Base-by-base conservation (phyloP, 2,329 filamentous ascomycete species). In the Fusarium coffeatum region DNA sequence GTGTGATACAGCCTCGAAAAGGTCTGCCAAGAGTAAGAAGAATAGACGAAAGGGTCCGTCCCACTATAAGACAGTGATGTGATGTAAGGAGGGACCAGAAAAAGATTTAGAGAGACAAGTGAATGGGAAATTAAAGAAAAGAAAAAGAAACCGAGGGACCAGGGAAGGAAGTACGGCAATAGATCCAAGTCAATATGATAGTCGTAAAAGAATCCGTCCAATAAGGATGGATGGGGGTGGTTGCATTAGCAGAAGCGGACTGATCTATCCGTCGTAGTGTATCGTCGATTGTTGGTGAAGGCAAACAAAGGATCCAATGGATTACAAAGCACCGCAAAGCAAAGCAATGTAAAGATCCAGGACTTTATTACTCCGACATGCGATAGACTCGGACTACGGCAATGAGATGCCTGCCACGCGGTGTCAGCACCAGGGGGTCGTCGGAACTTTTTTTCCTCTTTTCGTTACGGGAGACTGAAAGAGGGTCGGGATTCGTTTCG, bases 301-400 rank as follows among this genome's bases (percentile, higher is more conserved):
- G 22, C 42, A 27, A 49, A 59, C 37, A 55, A 59, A 57, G 34
- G 53, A 56, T 27, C 67, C 49, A 59, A 59, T 30, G 28, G 68
- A 72, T 72, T 72, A 72, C 69, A 72, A 72, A 72, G 69, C 69
- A 66, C 43, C 20, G 32, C 15, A 62, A 34, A 55, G 51, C 8
- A 43, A 55, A 7, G 22, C 28, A 56, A 49, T 37, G 34, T 37
- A 37, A 22, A 20, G 28, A 16, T 34, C 16, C 37, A 55, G 25
- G 53, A 22, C 45, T 42, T 32, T 43, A 49, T 27, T 46, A 47
- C 50, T 49, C 49, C 13, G 41, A 25, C 22, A 15, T 46, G 59
- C 55, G 42, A 68, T 51, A 64, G 50, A 46, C 40, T 61, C 68
- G 68, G 68, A 55, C 59, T 51, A 71, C 68, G 68, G 68, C 68